A percentile compares a stretch with the other conserved stretches of the same genome.
Evolutionary conservation across 305 asterid species (phyloP).

Genomic region (Ajuga reptans): DNA sequence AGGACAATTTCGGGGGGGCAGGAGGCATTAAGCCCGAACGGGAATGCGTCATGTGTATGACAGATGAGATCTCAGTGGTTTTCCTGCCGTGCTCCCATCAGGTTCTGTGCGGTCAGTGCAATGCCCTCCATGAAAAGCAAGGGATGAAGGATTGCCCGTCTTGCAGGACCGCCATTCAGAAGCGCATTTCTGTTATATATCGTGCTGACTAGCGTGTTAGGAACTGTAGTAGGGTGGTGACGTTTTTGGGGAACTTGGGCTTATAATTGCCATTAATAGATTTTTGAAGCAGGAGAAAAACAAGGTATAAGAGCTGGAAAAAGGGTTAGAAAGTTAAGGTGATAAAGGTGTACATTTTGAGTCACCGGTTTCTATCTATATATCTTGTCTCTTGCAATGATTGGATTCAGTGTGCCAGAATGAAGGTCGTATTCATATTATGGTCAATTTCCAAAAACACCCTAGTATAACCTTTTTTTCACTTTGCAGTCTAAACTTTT

Average conservation of each 20-base stretch:
- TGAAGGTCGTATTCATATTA: no score
- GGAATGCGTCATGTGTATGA: slow-evolving; percentile 83
- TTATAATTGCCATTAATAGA: background rate
- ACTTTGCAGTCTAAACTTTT: no score
- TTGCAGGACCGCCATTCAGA: slow-evolving; percentile 51
- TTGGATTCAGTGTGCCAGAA: no score
- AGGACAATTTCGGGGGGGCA: slow-evolving; percentile 30
- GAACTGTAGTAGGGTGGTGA: background rate
- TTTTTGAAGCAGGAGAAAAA: slow-evolving; percentile 7
- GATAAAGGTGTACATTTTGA: background rate
- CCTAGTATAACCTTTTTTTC: no score
- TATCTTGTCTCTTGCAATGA: background rate
- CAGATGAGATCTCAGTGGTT: slow-evolving; percentile 54
- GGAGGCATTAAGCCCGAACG: slow-evolving; percentile 41
- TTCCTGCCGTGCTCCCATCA: slow-evolving; percentile 82
- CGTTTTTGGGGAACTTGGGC: background rate
- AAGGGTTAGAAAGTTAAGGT: background rate
- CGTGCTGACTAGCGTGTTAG: slow-evolving; percentile 11
- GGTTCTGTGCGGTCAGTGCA: slow-evolving; percentile 59
- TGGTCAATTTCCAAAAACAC: no score
- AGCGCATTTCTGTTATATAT: slow-evolving; percentile 39
- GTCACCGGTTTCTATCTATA: background rate
- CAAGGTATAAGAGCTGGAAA: background rate
- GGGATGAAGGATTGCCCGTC: slow-evolving; percentile 76
- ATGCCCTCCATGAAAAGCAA: slow-evolving; percentile 40